Conservation (phyloP, 75 land plant genomes). For the Sequoiadendron giganteum region DNA sequence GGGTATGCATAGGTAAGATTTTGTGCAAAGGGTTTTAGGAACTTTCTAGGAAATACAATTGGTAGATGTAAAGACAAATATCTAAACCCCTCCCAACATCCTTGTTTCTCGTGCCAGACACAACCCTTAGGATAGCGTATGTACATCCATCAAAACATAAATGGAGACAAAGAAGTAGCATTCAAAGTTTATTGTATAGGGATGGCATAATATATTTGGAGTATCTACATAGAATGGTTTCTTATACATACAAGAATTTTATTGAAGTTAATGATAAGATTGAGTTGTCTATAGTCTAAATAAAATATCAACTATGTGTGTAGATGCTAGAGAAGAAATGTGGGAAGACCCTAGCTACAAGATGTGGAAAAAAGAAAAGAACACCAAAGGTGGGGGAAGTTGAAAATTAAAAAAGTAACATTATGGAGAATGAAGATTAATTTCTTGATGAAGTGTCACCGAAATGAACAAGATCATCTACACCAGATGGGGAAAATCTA, state of each 20-base stretch:
- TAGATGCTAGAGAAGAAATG: not conserved
- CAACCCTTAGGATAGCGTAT: no score
- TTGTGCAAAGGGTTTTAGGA: no score
- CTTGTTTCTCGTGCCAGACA: no score
- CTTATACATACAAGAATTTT: not conserved
- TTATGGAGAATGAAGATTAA: not conserved
- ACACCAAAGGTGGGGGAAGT: not conserved
- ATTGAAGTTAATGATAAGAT: not conserved
- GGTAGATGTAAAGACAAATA: no score
- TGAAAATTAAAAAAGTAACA: not conserved
- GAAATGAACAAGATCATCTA: not conserved
- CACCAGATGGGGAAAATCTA: not conserved
- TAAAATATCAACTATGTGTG: not conserved
- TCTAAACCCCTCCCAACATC: no score
- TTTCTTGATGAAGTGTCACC: not conserved
- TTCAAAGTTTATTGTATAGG: not conserved
- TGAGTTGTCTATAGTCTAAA: not conserved
- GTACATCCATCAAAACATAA: no score
- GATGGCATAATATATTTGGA: not conserved
- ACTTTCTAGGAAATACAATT: no score
- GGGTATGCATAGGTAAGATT: no score
- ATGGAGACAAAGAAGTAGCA: not conserved
- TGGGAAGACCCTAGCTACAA: not conserved
- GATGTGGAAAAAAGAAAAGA: not conserved
- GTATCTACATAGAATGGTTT: not conserved